Conservation (phyloP, 305 asterid species). For the Rubia tinctorum region DNA sequence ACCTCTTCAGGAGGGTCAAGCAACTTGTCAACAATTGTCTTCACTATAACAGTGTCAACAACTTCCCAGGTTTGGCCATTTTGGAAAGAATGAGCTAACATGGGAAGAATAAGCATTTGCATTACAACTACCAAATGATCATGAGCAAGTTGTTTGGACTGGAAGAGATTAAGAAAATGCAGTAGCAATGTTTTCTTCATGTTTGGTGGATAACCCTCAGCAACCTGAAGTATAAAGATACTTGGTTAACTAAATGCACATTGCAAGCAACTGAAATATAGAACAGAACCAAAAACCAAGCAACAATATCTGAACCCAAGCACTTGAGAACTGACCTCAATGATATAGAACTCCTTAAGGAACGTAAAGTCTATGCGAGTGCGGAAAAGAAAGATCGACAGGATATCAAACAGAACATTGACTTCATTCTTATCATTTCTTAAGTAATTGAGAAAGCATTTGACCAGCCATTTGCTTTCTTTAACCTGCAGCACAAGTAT, state of each 20-base stretch:
- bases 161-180: slow-evolving; percentile 89
- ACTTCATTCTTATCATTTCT: slow-evolving; percentile 89
- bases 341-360: slow-evolving; percentile 94
- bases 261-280: slow-evolving; percentile 17
- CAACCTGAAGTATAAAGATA: slow-evolving; percentile 52
- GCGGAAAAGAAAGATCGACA: slow-evolving; percentile 78
- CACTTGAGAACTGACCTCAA: slow-evolving; percentile 62
- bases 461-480: slow-evolving; percentile 99
- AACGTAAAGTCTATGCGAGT: slow-evolving; percentile 97
- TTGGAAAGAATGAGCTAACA: slow-evolving; percentile 98
- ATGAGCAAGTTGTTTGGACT: slow-evolving; percentile 77
- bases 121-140: slow-evolving; percentile 97
- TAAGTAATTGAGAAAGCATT: slow-evolving; percentile 91
- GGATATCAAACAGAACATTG: slow-evolving; percentile 87
- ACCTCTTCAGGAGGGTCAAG: slow-evolving; percentile 99
- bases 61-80: slow-evolving; percentile 99
- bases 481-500: slow-evolving; percentile 65
- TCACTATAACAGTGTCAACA: slow-evolving; percentile 78
- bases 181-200: slow-evolving; percentile 88
- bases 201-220: slow-evolving; percentile 92
- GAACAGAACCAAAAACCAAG: slow-evolving; percentile 1
- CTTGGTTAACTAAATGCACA: slow-evolving; percentile 9
- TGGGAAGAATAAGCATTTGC: slow-evolving; percentile 99
- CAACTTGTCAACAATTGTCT: slow-evolving; percentile 93
- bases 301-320: background rate